Conservation (phyloP, 2,329 filamentous ascomycete species). For the Colletotrichum nymphaeae region DNA sequence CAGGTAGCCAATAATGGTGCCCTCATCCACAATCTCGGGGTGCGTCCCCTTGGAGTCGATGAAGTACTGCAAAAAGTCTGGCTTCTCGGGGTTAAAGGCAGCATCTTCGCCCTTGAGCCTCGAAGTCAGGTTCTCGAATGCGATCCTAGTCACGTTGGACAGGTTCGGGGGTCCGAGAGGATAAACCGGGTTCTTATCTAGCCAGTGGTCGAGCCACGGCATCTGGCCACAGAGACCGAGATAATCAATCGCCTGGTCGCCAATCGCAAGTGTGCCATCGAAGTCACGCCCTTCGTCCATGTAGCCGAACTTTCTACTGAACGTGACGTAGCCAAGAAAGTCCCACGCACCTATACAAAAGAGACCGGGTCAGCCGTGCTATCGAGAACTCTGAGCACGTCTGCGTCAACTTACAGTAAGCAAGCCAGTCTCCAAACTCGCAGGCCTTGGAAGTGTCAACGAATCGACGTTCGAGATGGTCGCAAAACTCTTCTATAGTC, state of each 20-base stretch:
- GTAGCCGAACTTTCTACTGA: constrained; percentile 54
- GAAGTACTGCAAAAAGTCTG: constrained; percentile 48
- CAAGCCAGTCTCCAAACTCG: constrained; percentile 41
- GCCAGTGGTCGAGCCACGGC: constrained; percentile 40
- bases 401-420: constrained; percentile 37
- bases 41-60: constrained; percentile 47
- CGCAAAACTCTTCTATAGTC: constrained; percentile 44
- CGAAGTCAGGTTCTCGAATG: constrained; percentile 36
- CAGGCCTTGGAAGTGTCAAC: constrained; percentile 36
- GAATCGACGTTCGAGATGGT: constrained; percentile 44
- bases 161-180: constrained; percentile 40
- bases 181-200: constrained; percentile 45
- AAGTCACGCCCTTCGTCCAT: constrained; percentile 51
- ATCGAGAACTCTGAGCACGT: neutral
- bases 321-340: constrained; percentile 53
- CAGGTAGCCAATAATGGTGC: constrained; percentile 43
- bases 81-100: constrained; percentile 29
- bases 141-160: constrained; percentile 37
- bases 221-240: constrained; percentile 43
- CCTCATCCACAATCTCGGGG: constrained; percentile 50
- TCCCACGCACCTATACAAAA: constrained; percentile 49
- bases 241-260: constrained; percentile 47
- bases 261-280: constrained; percentile 46
- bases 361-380: no score
- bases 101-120: constrained; percentile 30